Base-by-base conservation (phyloP, 257 asterid species). In the Nemophila menziesii region DNA sequence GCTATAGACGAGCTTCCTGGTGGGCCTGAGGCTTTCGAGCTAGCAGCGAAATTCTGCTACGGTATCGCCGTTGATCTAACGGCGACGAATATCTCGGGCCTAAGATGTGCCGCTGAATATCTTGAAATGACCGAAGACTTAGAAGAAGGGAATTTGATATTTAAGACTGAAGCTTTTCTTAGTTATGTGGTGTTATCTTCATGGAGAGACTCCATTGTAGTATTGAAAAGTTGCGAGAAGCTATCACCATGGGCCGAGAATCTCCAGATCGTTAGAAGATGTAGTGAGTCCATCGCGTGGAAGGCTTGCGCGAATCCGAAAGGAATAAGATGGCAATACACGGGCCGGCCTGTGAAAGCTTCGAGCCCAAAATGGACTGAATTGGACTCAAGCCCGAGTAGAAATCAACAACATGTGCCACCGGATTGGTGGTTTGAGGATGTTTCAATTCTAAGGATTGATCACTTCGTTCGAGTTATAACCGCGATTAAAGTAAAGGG, bases 391-490 rank as follows among this genome's bases (percentile, higher is more conserved):
- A 79, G 94, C 73, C 94, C 97, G 0, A 70, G 82, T 47, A 40
- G 84, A 41, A 64, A 39, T 71, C 55, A 65, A n/a, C 93, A 67
- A 4, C n/a, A n/a, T n/a, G 95, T 73, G 5, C 97, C 97, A 0
- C 78, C 93, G 0, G 95, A 83, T 55, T 87, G 97, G 95, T 87
- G 97, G 95, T 87, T 83, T 20, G 97, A 87, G 49, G 97, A 87
- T 39, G 93, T 80, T 12, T 73, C 97, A 0, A 69, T 83, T 37
- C 80, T 87, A 12, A 65, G 95, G 50, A 87, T 87, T 15, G 95
- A 87, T 58, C 97, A 87, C 34, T 87, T 83, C 22, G 97, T 87
- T 1, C 61, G 97, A 3, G 95, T 87, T 16, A 51, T 83, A 0
- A 83, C 97, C 0, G 95, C 97, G 0, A 83, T 83, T 51, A 87